Base-by-base conservation (phyloP, 2,329 filamentous ascomycete species). In the Penicillium decumbens region DNA sequence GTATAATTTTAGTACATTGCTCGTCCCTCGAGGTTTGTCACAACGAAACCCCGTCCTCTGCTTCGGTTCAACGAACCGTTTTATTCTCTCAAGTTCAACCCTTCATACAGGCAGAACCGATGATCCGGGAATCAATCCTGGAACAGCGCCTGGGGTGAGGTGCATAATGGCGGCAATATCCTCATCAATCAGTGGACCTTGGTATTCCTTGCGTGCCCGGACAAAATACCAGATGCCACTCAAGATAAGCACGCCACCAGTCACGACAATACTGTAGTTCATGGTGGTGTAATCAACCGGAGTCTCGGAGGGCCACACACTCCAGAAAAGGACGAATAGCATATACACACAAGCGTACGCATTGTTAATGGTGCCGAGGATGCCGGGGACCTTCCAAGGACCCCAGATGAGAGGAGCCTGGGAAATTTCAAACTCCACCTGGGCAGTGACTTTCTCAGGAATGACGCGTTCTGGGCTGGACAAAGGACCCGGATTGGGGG, bases 261-360 rank as follows among this genome's bases (percentile, higher is more conserved):
- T 76, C 0, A 79, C 69, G 2, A 79, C 55, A 7, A 76, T 63
- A 20, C 69, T 74, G 55, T 72, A 80, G 59, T 80, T 80, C 70
- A 77, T 75, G 10, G 65, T 72, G 0, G 64, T 59, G 0, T 69
- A 59, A 4, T 64, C 62, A 0, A 68, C 59, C 0, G 62, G 64
- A 0, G 59, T 67, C 3, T 52, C 57, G 1, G 71, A 69, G 62
- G 74, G 74, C 74, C 74, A 77, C 41, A 82, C 78, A 20, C 72
- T 75, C 72, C 78, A 83, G 64, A 83, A 82, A 9, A 79, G 73
- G 2, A 82, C 69, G 35, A 82, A 75, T 1, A 77, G 49, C 60
- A 78, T 74, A 57, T 81, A 83, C 2, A 70, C 43, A 56, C 77
- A 79, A 1, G 79, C 75, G 43, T 80, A 77, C 1, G 70, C 59